These are phyloP conservation scores for Albugo candida DNA, from an alignment of 352 stramenopile species.

Conservation along the genomic window DNA sequence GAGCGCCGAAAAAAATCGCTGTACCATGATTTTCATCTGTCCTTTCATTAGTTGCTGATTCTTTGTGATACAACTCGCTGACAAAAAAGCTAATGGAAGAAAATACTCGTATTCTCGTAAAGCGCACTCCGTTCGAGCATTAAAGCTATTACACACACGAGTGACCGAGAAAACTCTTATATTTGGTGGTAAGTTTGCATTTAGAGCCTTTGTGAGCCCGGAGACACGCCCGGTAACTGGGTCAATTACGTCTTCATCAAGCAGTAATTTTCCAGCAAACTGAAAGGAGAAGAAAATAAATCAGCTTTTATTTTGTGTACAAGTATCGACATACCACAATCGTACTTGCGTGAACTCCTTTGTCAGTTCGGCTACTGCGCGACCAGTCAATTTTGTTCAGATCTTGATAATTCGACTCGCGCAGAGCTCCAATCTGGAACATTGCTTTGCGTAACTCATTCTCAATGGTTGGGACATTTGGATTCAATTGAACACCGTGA, in stretches of 20 bases:
- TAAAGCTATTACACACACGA: slow-evolving; percentile 79
- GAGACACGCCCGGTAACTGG: slow-evolving; percentile 25
- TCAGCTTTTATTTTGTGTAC: background rate
- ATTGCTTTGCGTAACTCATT: slow-evolving; percentile 59
- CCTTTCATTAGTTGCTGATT: slow-evolving; percentile 13
- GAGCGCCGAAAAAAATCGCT: slow-evolving; percentile 3
- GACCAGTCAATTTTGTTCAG: slow-evolving; percentile 81
- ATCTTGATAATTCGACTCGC: slow-evolving; percentile 76
- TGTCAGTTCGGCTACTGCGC: slow-evolving; percentile 80
- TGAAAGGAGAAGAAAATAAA: slow-evolving; percentile 8
- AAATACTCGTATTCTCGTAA: slow-evolving; percentile 85
- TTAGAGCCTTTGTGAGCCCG: slow-evolving; percentile 45
- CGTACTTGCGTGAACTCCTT: slow-evolving; percentile 78
- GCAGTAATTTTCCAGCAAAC: slow-evolving; percentile 77
- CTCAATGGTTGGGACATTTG: slow-evolving; percentile 71
- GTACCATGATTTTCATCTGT: too few species aligned
- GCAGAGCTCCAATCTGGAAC: slow-evolving; percentile 60
- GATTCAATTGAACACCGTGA: slow-evolving; percentile 53
- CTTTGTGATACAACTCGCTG: slow-evolving; percentile 22
- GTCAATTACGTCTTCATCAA: slow-evolving; percentile 59
- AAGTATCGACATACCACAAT: slow-evolving; percentile 47
- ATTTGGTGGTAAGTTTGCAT: slow-evolving; percentile 46
- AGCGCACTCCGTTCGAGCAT: slow-evolving; percentile 70
- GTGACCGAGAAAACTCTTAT: slow-evolving; percentile 79
- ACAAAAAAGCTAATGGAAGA: slow-evolving; percentile 59